Base-by-base conservation (phyloP, 2,329 filamentous ascomycete genomes). In the Calonectria leucothoes region DNA sequence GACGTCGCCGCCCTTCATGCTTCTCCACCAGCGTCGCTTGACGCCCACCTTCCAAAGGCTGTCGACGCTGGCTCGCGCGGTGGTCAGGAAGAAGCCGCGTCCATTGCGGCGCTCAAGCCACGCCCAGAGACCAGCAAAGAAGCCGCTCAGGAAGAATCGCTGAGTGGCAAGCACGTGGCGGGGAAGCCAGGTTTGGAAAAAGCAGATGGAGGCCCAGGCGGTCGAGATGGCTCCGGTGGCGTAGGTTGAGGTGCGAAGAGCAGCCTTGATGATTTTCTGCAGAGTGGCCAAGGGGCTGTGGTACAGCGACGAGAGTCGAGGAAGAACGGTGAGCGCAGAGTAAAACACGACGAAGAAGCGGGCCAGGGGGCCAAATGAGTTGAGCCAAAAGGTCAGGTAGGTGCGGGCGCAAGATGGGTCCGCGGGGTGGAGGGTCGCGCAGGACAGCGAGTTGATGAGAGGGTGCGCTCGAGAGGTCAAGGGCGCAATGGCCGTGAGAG, bases 11-110 rank as follows among this genome's bases (percentile, higher is more conserved):
- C 94, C 94, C 79, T 90, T 91, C 82, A 97, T 89, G 14, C 94
- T 94, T 76, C 90, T 92, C 95, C 96, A 98, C 92, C 95, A 95
- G 1, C 95, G 91, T 39, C 93, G 88, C 91, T 98, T 98, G 69
- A 94, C 91, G n/a, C 96, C 95, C 0, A 98, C 95, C 87, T 98
- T 98, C 95, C 95, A 98, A 57, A 95, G 84, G 45, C 92, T 94
- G 82, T 98, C 94, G 35, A 98, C 88, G 73, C 93, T 95, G n/a
- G 93, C 86, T 2, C 96, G 90, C 35, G 94, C 91, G 76, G 91
- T 93, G 84, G 97, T 97, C 74, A 98, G 80, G 84, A 97, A 98
- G 69, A 94, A 90, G 1, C 89, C 88, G 20, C 94, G 87, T 51
- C 93, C 91, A 73, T 89, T 86, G 64, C 88, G 87, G 55, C 93